Conservation (phyloP, 2,329 filamentous ascomycete genomes). For the Chrysoporthe puriensis region DNA sequence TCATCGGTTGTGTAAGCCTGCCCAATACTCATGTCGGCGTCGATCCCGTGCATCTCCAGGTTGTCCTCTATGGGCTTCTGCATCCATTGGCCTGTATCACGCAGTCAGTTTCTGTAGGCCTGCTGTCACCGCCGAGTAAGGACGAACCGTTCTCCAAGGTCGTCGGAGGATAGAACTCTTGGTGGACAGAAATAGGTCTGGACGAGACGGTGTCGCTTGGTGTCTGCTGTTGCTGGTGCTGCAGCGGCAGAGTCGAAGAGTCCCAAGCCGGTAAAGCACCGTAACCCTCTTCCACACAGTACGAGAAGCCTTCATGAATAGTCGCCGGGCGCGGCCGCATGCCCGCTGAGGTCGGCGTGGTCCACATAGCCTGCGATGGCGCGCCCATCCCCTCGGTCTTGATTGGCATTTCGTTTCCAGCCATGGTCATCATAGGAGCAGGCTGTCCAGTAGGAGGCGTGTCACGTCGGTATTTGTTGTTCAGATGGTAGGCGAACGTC, state of each 20-base stretch:
- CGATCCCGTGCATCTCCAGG: slow-evolving; percentile 58
- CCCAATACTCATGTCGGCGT: slow-evolving; percentile 62
- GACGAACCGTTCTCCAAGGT: slow-evolving; percentile 55
- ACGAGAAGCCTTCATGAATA: slow-evolving; percentile 65
- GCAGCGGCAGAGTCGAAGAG: slow-evolving; percentile 54
- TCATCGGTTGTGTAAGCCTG: slow-evolving; percentile 67
- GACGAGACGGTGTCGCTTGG: slow-evolving; percentile 56
- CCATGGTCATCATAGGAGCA: slow-evolving; percentile 53
- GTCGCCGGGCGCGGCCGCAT: slow-evolving; percentile 59
- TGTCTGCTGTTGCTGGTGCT: slow-evolving; percentile 35
- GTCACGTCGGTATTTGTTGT: slow-evolving; percentile 52
- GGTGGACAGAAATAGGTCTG: slow-evolving; percentile 60
- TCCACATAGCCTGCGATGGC: slow-evolving; percentile 55
- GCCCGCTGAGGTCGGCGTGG: slow-evolving; percentile 56
- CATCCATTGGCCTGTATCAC: slow-evolving; percentile 49
- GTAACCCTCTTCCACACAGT: slow-evolving; percentile 59
- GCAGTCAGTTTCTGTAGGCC: slow-evolving; percentile 33
- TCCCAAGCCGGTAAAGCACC: slow-evolving; percentile 61
- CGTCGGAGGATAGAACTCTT: slow-evolving; percentile 58
- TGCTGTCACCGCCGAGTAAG: slow-evolving; percentile 5
- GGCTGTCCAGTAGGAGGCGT: slow-evolving; percentile 44
- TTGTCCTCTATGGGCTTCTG: slow-evolving; percentile 61
- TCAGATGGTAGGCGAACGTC: slow-evolving; percentile 52
- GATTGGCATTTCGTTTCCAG: slow-evolving; percentile 51
- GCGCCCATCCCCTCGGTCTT: slow-evolving; percentile 51